These are phyloP conservation scores for Cystobasidiaceae sp. DNA, from an alignment of 1,284 basidiomycete species.

Conservation along the genomic window DNA sequence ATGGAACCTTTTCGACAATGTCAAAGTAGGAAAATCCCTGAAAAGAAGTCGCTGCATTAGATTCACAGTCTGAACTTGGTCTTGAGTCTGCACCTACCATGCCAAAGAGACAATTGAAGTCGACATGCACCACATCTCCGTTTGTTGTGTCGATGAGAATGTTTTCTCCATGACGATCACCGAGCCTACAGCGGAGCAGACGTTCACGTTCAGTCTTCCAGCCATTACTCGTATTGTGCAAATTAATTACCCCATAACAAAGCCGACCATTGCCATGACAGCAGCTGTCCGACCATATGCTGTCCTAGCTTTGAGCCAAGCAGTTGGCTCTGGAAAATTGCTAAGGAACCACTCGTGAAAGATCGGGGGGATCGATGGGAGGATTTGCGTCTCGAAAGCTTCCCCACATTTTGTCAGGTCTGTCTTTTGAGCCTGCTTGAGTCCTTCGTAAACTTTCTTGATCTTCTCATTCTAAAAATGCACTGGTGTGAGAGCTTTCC, in stretches of 20 bases:
- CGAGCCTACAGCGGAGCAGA: conserved; percentile 58
- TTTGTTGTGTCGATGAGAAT: conserved; percentile 84
- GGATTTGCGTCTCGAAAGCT: conserved; percentile 59
- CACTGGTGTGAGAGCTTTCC: neutral
- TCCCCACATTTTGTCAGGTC: conserved; percentile 54
- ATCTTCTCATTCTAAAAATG: conserved; percentile 53
- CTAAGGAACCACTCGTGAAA: conserved; percentile 98
- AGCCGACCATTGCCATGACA: conserved; percentile 99
- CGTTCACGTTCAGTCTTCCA: neutral
- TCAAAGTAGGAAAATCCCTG: conserved; percentile 54
- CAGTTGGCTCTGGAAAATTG: conserved; percentile 92
- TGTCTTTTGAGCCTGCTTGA: conserved; percentile 50
- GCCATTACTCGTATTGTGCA: neutral
- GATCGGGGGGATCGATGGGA: conserved; percentile 69
- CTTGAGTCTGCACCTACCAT: conserved; percentile 56
- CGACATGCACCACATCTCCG: conserved; percentile 93
- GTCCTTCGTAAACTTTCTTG: conserved; percentile 53
- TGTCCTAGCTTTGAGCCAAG: conserved; percentile 84
- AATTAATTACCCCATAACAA: conserved; percentile 72
- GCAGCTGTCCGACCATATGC: conserved; percentile 85
- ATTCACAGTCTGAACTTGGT: neutral
- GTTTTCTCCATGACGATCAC: conserved; percentile 95
- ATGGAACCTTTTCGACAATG: conserved; percentile 88
- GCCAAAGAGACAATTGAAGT: conserved; percentile 98
- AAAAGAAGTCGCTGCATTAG: neutral